Evolutionary conservation across 2,329 filamentous ascomycete genomes (phyloP).

Genomic region (Verticillium longisporum): DNA sequence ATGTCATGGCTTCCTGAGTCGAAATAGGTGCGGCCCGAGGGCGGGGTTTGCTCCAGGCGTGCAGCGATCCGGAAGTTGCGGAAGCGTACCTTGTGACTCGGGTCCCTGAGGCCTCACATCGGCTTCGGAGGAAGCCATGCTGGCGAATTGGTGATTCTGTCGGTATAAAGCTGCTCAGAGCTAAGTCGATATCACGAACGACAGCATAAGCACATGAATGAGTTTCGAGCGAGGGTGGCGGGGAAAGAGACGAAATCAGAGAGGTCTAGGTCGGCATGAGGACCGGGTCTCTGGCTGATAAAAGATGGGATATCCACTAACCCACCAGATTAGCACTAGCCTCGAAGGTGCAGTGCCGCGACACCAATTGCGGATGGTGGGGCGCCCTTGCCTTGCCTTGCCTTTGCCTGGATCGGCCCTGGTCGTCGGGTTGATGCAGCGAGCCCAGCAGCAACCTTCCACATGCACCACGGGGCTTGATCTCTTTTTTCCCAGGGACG

Average conservation of each 20-base stretch:
- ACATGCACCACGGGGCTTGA: not conserved
- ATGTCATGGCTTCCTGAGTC: not conserved
- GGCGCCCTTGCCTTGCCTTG: conserved; percentile 4
- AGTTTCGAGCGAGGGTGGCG: not conserved
- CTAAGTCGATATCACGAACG: not conserved
- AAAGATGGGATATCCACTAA: not conserved
- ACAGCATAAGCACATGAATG: not conserved
- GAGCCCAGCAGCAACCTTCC: too few relatives aligned
- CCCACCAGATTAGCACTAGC: not conserved
- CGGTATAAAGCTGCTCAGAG: not conserved
- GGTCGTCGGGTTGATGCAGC: not conserved
- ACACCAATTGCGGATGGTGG: conserved; percentile 12
- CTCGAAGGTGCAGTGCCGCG: not conserved
- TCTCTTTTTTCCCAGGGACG: not conserved
- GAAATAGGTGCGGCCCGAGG: conserved; percentile 2
- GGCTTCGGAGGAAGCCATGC: not conserved
- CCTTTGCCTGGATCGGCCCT: not conserved
- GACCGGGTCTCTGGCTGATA: conserved; percentile 1
- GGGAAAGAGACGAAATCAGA: not conserved
- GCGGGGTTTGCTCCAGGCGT: not conserved
- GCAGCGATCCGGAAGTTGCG: not conserved
- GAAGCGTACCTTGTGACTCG: not conserved
- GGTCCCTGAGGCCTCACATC: not conserved
- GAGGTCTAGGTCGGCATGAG: not conserved
- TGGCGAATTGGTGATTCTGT: not conserved